Evolutionary conservation across 768 basidiomycete genomes (phyloP).

Genomic region (Termitomyces sp.): DNA sequence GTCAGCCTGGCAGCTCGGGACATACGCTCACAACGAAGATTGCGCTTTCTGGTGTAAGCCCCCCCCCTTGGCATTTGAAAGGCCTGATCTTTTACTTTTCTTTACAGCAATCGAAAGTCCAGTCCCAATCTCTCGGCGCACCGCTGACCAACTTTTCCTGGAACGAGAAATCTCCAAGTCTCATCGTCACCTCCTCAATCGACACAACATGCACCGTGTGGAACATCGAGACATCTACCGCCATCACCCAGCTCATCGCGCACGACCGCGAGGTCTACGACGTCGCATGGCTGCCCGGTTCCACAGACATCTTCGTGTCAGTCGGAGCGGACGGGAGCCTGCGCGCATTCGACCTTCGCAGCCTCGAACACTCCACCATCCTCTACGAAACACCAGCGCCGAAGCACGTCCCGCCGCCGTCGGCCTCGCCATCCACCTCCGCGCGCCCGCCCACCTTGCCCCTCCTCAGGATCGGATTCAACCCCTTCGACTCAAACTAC

Average conservation of each 20-base stretch:
- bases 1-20: conserved; percentile 48
- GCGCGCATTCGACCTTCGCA: conserved; percentile 93
- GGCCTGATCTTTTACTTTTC: too few relatives aligned
- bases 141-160: conserved; percentile 97
- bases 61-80: too few relatives aligned
- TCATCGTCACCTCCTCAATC: conserved; percentile 95
- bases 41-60: conserved; percentile 73
- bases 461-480: conserved; percentile 83
- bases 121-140: conserved; percentile 75
- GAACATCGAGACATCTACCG: conserved; percentile 93
- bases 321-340: conserved; percentile 97
- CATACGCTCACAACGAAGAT: conserved; percentile 71
- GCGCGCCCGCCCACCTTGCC: conserved; percentile 75
- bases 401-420: conserved; percentile 57
- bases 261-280: conserved; percentile 97
- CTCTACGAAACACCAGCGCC: conserved; percentile 90
- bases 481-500: conserved; percentile 88
- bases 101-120: conserved; percentile 94
- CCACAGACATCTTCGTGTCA: conserved; percentile 95
- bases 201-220: conserved; percentile 99
- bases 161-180: conserved; percentile 88
- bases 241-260: conserved; percentile 95
- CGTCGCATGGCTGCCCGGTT: conserved; percentile 96
- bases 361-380: conserved; percentile 96
- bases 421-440: conserved; percentile 50